Base-by-base conservation (phyloP, 352 stramenopile genomes). In the Globisporangium recalcitrans region DNA sequence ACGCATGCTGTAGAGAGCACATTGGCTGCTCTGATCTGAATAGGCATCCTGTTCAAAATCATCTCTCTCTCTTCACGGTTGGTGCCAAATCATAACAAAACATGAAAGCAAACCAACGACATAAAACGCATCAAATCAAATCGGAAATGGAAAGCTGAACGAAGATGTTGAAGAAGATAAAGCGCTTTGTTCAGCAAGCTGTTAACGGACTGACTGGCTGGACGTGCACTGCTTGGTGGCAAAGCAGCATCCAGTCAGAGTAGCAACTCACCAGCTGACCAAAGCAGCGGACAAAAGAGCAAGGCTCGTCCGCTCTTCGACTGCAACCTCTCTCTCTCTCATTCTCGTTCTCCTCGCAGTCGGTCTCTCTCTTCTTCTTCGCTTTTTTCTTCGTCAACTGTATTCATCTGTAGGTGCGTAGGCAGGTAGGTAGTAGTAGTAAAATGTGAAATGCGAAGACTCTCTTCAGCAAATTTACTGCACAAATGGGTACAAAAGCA, bases 381-480 rank as follows among this genome's bases (percentile, higher is more conserved):
- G 40, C 51, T 24, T 32, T 26, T 52, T 63, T 38, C 26, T 56
- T 52, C 34, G 49, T 59, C 48, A 52, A 59, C 59, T 62, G 55
- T 62, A 64, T 64, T 55, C 58, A 58, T 64, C 32, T 64, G 58
- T 64, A 64, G 58, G 51, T 42, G 29, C 29, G 56, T 49, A 44
- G 44, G 49, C 47, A 46, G 38, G 38, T 16, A 46, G 24, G 36
- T 58, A 51, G 49, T 34, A 44, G 57, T 52, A 40, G 26, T 31
- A 56, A 55, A 62, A 49, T 67, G 53, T 49, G 34, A 57, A 57
- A 46, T 57, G 61, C 32, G 24, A 44, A 63, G 47, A 3, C 29
- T 8, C 29, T 57, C 29, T 58, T 58, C 55, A 55, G 63, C 29
- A 38, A 47, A 54, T 60, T 66, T 66, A 66, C 60, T 66, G 26